Evolutionary conservation across 2,329 filamentous ascomycete species (phyloP), one percentile per base, ranked within the genome.

Genomic region (Cryphonectria radicalis): DNA sequence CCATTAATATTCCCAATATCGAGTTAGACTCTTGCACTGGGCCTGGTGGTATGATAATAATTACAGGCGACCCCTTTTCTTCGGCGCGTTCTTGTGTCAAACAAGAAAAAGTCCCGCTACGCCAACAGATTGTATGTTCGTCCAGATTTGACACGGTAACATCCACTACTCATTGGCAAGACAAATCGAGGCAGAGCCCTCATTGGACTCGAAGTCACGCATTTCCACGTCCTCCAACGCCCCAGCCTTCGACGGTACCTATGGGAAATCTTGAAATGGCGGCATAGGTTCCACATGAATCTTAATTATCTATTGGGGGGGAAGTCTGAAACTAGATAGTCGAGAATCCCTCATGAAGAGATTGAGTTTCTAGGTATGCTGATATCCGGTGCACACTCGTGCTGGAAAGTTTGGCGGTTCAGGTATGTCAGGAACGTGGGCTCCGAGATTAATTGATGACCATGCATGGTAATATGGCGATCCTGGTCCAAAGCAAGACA

Each of bases 401-500:
- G 17, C 37, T 50, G 3, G n/a, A 63, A 19, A 53, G 46, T 28
- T 43, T 50, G 60, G 62, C 62, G 42, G 32, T 71, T 78, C 74
- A 70, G 42, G 77, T 75, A 73, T 69, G 74, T 72, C 73, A 77
- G 77, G 77, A 78, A 78, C 76, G 74, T 76, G 75, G 74, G 72
- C 73, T 78, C 77, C 77, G 77, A 78, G 72, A 76, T 76, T 74
- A 69, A 69, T 37, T 62, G 68, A 40, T 60, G 40, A 57, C 40
- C 62, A 63, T n/a, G 46, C 8, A 50, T 50, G 43, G 53, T 67
- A 60, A 62, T 32, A n/a, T 67, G 63, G 40, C 28, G 68, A 71
- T 66, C 59, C 53, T 57, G 71, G 75, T 74, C 35, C 25, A 76
- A 68, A 73, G 75, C 74, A 71, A 73, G 70, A 71, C 73, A 72